Conservation (phyloP, 2,329 filamentous ascomycete genomes). For the Aspergillus floridensis region DNA sequence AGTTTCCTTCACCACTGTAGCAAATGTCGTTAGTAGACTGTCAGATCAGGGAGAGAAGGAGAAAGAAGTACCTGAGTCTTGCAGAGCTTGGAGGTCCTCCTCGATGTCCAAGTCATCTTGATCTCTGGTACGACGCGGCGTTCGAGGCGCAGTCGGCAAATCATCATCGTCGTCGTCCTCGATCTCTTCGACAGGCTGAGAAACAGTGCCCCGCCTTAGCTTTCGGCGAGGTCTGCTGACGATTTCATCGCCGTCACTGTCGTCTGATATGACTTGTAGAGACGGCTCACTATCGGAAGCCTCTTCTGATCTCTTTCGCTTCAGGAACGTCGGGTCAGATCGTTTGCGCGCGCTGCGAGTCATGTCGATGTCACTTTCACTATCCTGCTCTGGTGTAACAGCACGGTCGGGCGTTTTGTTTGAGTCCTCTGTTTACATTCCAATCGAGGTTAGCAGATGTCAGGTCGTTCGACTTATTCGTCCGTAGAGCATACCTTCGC, state of each 20-base stretch:
- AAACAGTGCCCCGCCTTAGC: conserved; percentile 28
- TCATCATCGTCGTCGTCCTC: conserved; percentile 25
- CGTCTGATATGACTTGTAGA: conserved; percentile 7
- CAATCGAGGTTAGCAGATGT: not conserved
- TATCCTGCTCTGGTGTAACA: conserved; percentile 8
- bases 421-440: not conserved
- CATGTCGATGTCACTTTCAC: conserved; percentile 18
- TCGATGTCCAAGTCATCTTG: conserved; percentile 44
- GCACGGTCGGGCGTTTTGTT: not conserved
- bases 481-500: too few relatives aligned
- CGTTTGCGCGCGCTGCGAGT: conserved; percentile 16
- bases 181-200: conserved; percentile 24
- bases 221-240: conserved; percentile 25
- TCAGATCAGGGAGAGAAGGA: not conserved
- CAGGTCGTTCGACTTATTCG: not conserved
- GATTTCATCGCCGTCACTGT: conserved; percentile 32
- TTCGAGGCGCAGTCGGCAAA: conserved; percentile 13
- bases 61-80: conserved; percentile 39
- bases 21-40: not conserved
- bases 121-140: conserved; percentile 23
- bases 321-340: conserved; percentile 1
- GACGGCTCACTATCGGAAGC: conserved; percentile 5
- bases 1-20: conserved; percentile 34
- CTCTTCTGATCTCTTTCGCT: conserved; percentile 19
- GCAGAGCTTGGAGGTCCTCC: conserved; percentile 46